A percentile compares a stretch with the other conserved stretches of the same genome.
Evolutionary conservation across 73 alveolate genomes (phyloP).

Genomic region (Uronychia setigera): DNA sequence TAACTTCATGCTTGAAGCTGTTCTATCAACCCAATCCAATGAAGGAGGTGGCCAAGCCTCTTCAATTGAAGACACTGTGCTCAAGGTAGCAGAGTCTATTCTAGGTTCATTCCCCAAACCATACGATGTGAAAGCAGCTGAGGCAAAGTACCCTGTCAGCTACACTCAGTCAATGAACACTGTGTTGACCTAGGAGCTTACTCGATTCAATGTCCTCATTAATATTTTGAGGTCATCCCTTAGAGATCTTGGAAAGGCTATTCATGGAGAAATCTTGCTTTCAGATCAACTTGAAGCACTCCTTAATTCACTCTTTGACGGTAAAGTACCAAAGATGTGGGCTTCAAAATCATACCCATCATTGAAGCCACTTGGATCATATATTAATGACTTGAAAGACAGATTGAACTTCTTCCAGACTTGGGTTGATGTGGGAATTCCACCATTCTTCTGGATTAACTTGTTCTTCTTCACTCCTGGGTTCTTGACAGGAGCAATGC

Average conservation of each 20-base stretch:
- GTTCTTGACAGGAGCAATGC: constrained; percentile 99
- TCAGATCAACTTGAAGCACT: constrained; percentile 95
- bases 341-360: constrained; percentile 95
- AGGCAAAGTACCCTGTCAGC: constrained; percentile 97
- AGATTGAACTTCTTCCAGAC: constrained; percentile 93
- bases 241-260: constrained; percentile 93
- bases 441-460: constrained; percentile 96
- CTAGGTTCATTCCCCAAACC: constrained; percentile 89
- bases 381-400: constrained; percentile 86
- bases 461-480: constrained; percentile 99
- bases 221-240: constrained; percentile 83
- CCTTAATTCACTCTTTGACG: constrained; percentile 91
- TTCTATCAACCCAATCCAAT: constrained; percentile 85
- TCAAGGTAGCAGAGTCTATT: constrained; percentile 89
- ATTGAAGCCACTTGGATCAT: constrained; percentile 96
- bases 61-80: constrained; percentile 77
- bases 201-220: constrained; percentile 96
- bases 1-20: constrained; percentile 80
- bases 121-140: constrained; percentile 87
- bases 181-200: constrained; percentile 98
- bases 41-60: constrained; percentile 87
- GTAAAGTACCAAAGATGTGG: constrained; percentile 99
- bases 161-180: constrained; percentile 99
- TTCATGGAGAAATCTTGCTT: constrained; percentile 92
- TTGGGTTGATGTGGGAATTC: constrained; percentile 97